phyloP scores from a whole-genome alignment of 1,284 basidiomycete genomes.

The Leucoagaricus sp. region DNA sequence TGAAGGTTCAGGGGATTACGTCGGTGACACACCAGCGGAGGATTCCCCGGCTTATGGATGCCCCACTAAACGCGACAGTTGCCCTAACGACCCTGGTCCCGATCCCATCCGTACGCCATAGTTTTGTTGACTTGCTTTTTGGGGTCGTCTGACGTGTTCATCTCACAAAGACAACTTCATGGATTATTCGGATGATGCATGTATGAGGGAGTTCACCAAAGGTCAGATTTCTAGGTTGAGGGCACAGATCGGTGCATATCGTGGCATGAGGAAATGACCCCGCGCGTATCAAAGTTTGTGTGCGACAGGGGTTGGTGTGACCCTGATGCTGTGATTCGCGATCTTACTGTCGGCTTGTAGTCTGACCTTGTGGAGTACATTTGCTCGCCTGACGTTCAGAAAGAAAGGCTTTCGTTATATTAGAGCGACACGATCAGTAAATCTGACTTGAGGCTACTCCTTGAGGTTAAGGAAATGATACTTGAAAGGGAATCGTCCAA shows the following conservation, averaged over 20 bases:
- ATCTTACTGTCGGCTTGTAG: too few relatives aligned
- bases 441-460: not conserved
- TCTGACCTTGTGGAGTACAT: too few relatives aligned
- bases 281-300: not conserved
- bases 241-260: conserved; percentile 14
- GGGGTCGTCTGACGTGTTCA: not conserved
- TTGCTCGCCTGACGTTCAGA: not conserved
- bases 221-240: conserved; percentile 26
- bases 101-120: conserved; percentile 36
- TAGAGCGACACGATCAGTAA: too few relatives aligned
- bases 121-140: not conserved
- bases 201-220: conserved; percentile 25
- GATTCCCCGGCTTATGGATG: conserved; percentile 35
- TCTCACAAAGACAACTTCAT: conserved; percentile 25
- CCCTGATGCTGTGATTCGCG: not conserved
- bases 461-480: not conserved
- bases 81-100: conserved; percentile 30
- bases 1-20: conserved; percentile 41
- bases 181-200: conserved; percentile 23
- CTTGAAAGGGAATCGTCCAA: not conserved
- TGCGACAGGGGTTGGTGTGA: not conserved
- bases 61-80: conserved; percentile 41
- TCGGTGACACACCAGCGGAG: conserved; percentile 47
- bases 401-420: too few relatives aligned
- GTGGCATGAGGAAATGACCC: conserved; percentile 2